Evolutionary conservation across 371 early-diverging fungal genomes (phyloP), one percentile per base, ranked within the genome.

Genomic region (Batrachochytrium dendrobatidis): DNA sequence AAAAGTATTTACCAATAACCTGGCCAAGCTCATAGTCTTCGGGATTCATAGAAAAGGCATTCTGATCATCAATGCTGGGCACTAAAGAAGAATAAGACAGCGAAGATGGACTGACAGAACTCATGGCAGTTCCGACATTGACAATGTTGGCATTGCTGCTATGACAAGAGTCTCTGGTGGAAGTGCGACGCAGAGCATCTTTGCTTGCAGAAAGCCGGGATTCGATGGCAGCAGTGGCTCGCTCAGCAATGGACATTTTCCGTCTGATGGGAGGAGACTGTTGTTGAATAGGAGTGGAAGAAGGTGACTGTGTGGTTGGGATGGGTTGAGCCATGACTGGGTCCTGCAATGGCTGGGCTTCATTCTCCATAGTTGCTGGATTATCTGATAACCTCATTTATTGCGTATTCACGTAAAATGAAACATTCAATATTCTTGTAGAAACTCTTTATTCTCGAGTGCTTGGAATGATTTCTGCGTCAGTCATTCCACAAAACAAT

Each of bases 21-120:
- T 62, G 53, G 39, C 70, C 68, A 15, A 73, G 49, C 17, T 68
- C 66, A 53, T 73, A 73, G 50, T 67, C 73, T 22, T 64, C 66
- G 18, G 61, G 61, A 15, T 58, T 35, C 69, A 69, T 70, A 3
- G 70, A 68, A 53, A 56, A 64, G 12, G 48, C 24, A 22, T 58
- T 58, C 39, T 53, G 44, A 26, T 56, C 61, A 20, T 33, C n/a
- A 12, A 45, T 3, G 5, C 29, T 28, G n/a, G 56, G 2, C 17
- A 2, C 34, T 22, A 53, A n/a, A 18, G 12, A 33, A 22, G n/a
- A 22, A 34, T 7, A 18, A 5, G 22, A 28, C 29, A 25, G 56
- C 39, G 31, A 35, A 15, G 20, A 17, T 34, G 31, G 39, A 48
- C n/a, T 17, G 46, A 34, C 20, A 12, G 34, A 45, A 18, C 46